A percentile compares a stretch with the other conserved stretches of the same genome.
These are phyloP conservation scores for Salvia splendens DNA, from an alignment of 257 asterid species.

Conservation along the genomic window DNA sequence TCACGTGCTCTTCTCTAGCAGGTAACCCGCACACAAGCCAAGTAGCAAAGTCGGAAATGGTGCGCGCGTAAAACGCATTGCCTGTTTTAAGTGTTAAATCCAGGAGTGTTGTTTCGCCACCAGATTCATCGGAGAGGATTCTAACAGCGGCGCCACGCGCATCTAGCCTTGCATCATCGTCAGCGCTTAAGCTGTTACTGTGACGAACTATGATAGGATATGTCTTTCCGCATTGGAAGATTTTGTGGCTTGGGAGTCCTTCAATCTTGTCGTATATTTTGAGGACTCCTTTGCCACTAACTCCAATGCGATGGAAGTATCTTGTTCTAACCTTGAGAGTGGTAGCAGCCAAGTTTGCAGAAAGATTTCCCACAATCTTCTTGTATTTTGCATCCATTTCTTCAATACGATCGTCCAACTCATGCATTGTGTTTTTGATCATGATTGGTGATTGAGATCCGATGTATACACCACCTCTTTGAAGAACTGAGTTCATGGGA, in stretches of 20 bases:
- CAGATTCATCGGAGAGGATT: slow-evolving; percentile 42
- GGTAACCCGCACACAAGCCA: slow-evolving; percentile 86
- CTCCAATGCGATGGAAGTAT: slow-evolving; percentile 77
- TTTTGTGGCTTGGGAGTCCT: slow-evolving; percentile 66
- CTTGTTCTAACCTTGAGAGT: slow-evolving; percentile 73
- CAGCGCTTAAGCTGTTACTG: slow-evolving; percentile 84
- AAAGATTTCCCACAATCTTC: slow-evolving; percentile 74
- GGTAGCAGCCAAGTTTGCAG: slow-evolving; percentile 79
- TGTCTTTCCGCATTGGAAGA: slow-evolving; percentile 55
- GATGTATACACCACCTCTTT: slow-evolving; percentile 71
- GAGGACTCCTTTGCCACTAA: slow-evolving; percentile 62
- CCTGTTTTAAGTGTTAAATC: slow-evolving; percentile 84
- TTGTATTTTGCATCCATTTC: slow-evolving; percentile 76
- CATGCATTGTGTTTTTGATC: slow-evolving; percentile 74
- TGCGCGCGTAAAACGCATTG: slow-evolving; percentile 74
- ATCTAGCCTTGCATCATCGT: slow-evolving; percentile 80
- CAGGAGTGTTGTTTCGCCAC: slow-evolving; percentile 41
- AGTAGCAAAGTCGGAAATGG: slow-evolving; percentile 72
- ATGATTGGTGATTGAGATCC: slow-evolving; percentile 72
- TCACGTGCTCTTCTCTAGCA: slow-evolving; percentile 79
- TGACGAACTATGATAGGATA: slow-evolving; percentile 68
- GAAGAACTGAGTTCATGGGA: slow-evolving; percentile 62
- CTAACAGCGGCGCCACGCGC: slow-evolving; percentile 81
- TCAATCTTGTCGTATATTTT: slow-evolving; percentile 51
- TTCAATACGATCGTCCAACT: slow-evolving; percentile 77